Base-by-base conservation (phyloP, 2,329 filamentous ascomycete genomes). In the Diplocarpon rosae region DNA sequence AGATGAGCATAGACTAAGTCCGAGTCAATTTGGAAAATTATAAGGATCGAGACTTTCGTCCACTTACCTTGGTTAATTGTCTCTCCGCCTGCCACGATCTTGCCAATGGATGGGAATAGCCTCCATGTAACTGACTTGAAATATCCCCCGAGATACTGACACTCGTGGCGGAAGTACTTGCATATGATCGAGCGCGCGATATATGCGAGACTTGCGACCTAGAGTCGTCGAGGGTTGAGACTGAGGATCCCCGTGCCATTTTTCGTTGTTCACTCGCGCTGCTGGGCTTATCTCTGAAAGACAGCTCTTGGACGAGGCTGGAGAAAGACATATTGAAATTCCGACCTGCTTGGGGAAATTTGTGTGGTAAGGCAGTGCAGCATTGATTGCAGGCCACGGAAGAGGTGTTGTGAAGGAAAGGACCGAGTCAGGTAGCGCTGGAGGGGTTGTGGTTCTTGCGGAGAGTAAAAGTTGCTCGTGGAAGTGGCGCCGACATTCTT, bases 1-100 rank as follows among this genome's bases (percentile, higher is more conserved):
- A 96, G 60, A 98, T 95, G 59, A 98, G 82, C 92, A 96, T 96
- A 31, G 89, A 92, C 87, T 95, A n/a, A 3, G 10, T 5, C 20
- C 5, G 13, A 9, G 42, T 48, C 32, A 47, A 40, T 24, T 39
- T 34, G 12, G 4, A 17, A 24, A 24, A 24, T 24, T 24, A 4
- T 24, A 7, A 7, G n/a, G n/a, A n/a, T n/a, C 20, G 20, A 24
- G 20, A 7, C 20, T 24, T 24, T 24, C 3, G 3, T 24, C 20
- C 17, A 58, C 70, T 45, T 55, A 85, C 85, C 78, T 90, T 90
- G 51, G 85, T 90, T 62, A 92, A 71, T 67, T 90, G 85, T 54
- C 83, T 75, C 68, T 90, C 85, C 29, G 84, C 80, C 64, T 92
- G 85, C 85, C 85, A 92, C 56, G 80, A 75, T 53, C 85, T 74